Conservation (phyloP, 495 filamentous ascomycete genomes). For the Tuber calosporum region DNA sequence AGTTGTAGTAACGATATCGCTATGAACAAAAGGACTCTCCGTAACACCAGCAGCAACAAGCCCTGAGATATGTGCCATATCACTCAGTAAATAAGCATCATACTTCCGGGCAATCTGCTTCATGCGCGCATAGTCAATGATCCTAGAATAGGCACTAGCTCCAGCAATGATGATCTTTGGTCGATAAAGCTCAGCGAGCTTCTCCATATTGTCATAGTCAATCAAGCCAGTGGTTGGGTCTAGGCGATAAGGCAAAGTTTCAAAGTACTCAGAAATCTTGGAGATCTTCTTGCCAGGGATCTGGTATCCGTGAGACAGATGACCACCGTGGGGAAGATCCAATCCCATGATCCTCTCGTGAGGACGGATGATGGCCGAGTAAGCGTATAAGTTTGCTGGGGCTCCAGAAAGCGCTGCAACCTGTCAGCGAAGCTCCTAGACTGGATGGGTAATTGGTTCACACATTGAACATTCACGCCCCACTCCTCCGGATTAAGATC, state of each 20-base stretch:
- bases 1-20: slow-evolving; percentile 96
- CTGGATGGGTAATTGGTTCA: slow-evolving; percentile 13
- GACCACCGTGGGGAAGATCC: slow-evolving; percentile 91
- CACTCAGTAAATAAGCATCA: slow-evolving; percentile 84
- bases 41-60: slow-evolving; percentile 85
- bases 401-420: slow-evolving; percentile 79
- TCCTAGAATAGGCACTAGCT: slow-evolving; percentile 86
- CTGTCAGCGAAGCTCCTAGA: slow-evolving; percentile 14
- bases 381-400: slow-evolving; percentile 91
- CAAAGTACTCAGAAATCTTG: slow-evolving; percentile 95
- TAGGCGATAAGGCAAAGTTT: slow-evolving; percentile 89
- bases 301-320: slow-evolving; percentile 96
- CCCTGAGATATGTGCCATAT: slow-evolving; percentile 98
- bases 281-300: slow-evolving; percentile 98
- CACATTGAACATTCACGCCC: slow-evolving; percentile 96
- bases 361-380: slow-evolving; percentile 81
- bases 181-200: slow-evolving; percentile 75
- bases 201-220: slow-evolving; percentile 84
- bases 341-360: slow-evolving; percentile 97
- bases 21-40: slow-evolving; percentile 77
- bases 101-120: slow-evolving; percentile 78
- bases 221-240: slow-evolving; percentile 86
- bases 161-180: slow-evolving; percentile 94
- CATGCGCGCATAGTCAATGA: slow-evolving; percentile 87
- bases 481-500: slow-evolving; percentile 75